Percentiles rank a stretch among this genome's conserved stretches.
Evolutionary conservation across 2,329 filamentous ascomycete genomes (phyloP).

Genomic region (Botrytis hyacinthi): DNA sequence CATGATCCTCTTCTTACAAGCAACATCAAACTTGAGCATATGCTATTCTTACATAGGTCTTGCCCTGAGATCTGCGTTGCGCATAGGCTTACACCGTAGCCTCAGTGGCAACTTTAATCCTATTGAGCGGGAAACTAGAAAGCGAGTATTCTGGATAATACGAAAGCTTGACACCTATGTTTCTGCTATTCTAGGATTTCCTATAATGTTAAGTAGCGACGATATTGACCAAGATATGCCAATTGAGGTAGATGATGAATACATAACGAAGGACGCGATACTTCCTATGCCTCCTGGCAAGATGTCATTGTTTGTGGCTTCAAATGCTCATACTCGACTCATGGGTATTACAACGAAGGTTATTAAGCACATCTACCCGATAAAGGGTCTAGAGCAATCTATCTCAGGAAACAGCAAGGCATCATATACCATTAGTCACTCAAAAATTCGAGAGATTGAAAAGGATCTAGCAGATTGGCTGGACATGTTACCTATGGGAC

Average conservation of each 20-base stretch:
- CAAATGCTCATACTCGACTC: conserved; percentile 63
- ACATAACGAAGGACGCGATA: conserved; percentile 59
- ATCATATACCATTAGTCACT: conserved; percentile 62
- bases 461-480: conserved; percentile 62
- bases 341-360: conserved; percentile 65
- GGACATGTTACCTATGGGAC: conserved; percentile 66
- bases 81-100: conserved; percentile 75
- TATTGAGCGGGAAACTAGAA: conserved; percentile 62
- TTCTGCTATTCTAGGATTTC: conserved; percentile 65
- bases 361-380: conserved; percentile 63
- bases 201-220: conserved; percentile 59
- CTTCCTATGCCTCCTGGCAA: conserved; percentile 52
- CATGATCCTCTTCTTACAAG: conserved; percentile 78
- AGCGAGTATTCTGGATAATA: conserved; percentile 65
- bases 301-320: conserved; percentile 59
- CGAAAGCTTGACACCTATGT: conserved; percentile 71
- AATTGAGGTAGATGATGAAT: conserved; percentile 64
- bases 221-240: conserved; percentile 67
- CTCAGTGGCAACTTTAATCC: conserved; percentile 60
- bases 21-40: conserved; percentile 73
- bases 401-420: conserved; percentile 40
- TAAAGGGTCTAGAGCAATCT: conserved; percentile 54
- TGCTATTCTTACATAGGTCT: conserved; percentile 81
- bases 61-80: conserved; percentile 70
- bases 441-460: conserved; percentile 64